Conservation (phyloP, 805 yeast genomes). For the Candida khao-thaluensis region DNA sequence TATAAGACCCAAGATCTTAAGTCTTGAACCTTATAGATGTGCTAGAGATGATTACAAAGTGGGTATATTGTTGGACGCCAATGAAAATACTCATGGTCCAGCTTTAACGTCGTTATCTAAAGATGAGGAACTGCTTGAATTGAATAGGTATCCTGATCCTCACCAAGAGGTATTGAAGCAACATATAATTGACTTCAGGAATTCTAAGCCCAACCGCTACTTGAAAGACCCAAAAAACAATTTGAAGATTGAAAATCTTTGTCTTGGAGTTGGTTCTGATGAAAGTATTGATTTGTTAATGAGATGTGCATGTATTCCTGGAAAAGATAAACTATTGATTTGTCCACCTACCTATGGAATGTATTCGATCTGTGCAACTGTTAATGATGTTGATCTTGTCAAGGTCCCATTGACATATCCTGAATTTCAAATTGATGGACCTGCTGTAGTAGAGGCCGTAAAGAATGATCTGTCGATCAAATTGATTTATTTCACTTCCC, state of each 20-base stretch:
- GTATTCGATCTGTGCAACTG: slow-evolving; percentile 88
- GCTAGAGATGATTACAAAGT: slow-evolving; percentile 93
- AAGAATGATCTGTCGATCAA: slow-evolving; percentile 62
- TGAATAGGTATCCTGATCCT: slow-evolving; percentile 96
- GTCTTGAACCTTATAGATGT: slow-evolving; percentile 89
- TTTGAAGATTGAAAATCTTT: slow-evolving; percentile 65
- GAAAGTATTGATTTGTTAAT: slow-evolving; percentile 89
- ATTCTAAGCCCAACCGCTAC: slow-evolving; percentile 40
- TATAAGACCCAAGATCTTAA: slow-evolving; percentile 78
- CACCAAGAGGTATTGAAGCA: slow-evolving; percentile 79
- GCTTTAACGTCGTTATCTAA: slow-evolving; percentile 49
- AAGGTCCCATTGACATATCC: slow-evolving; percentile 61
- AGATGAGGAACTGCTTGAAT: slow-evolving; percentile 51
- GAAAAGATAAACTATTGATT: slow-evolving; percentile 73
- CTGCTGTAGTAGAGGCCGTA: slow-evolving; percentile 52
- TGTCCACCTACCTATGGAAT: slow-evolving; percentile 98
- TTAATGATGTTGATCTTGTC: slow-evolving; percentile 81
- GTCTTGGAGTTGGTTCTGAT: slow-evolving; percentile 96
- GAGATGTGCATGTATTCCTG: slow-evolving; percentile 81
- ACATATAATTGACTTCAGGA: slow-evolving; percentile 70
- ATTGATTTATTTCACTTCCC: slow-evolving; percentile 82
- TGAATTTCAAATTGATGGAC: slow-evolving; percentile 58
- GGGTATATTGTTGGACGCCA: slow-evolving; percentile 90
- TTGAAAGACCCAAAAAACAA: slow-evolving; percentile 13
- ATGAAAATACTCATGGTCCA: slow-evolving; percentile 94